Evolutionary conservation across 495 filamentous ascomycete species (phyloP).

Genomic region (Neurospora pannonica): DNA sequence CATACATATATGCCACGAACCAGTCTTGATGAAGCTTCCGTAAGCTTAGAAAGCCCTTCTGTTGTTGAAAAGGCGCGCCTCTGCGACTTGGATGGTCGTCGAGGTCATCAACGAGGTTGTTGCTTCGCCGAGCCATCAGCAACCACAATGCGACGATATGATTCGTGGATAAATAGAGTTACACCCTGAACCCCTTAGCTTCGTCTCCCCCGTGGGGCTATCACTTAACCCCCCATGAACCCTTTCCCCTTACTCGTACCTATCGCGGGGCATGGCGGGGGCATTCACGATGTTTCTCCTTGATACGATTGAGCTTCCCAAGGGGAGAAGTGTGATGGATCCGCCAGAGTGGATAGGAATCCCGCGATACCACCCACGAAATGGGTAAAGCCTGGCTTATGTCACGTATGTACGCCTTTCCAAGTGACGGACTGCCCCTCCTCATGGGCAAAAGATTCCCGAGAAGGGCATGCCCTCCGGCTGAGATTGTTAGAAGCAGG

Average conservation of each 20-base stretch:
- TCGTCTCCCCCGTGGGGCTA: background rate
- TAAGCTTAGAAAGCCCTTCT: background rate
- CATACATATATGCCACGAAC: background rate
- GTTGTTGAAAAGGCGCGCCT: background rate
- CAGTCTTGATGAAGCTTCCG: background rate
- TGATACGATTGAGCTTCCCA: background rate
- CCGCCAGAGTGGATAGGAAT: background rate
- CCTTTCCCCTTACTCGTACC: background rate
- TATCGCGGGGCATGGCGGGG: constrained; percentile 14
- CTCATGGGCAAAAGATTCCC: background rate
- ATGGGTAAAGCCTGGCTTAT: background rate
- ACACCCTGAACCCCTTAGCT: background rate
- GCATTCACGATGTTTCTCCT: background rate
- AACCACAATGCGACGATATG: background rate
- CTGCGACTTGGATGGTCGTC: background rate
- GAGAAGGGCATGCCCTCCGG: background rate
- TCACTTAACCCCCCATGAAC: background rate
- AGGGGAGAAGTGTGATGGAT: background rate
- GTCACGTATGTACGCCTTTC: background rate
- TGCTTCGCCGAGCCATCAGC: background rate
- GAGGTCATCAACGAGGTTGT: background rate
- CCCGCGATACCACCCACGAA: background rate
- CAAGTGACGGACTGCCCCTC: background rate
- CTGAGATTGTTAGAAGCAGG: background rate
- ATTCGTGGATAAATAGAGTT: constrained; percentile 21